Evolutionary conservation across 1,139 yeast genomes (phyloP).

Genomic region (Scheffersomyces stambukii): DNA sequence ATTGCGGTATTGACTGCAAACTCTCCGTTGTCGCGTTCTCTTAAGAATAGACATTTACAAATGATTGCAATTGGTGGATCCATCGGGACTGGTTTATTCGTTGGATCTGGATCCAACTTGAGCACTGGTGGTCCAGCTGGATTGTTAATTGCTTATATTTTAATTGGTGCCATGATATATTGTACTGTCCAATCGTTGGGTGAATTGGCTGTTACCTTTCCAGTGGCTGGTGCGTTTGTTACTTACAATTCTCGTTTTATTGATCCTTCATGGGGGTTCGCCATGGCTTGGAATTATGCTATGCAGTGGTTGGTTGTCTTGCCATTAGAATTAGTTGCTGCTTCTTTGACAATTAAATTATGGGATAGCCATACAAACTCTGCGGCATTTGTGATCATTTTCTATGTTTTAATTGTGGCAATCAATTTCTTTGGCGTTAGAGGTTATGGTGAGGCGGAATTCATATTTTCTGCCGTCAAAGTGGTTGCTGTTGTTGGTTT

Average conservation of each 20-base stretch:
- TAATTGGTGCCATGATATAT: conserved; percentile 46
- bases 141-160: conserved; percentile 57
- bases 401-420: conserved; percentile 51
- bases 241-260: conserved; percentile 60
- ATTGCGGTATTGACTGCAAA: conserved; percentile 63
- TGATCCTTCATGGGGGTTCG: conserved; percentile 74
- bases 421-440: conserved; percentile 62
- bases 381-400: conserved; percentile 69
- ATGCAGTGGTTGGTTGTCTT: conserved; percentile 68
- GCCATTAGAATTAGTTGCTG: conserved; percentile 74
- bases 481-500: conserved; percentile 64
- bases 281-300: conserved; percentile 72
- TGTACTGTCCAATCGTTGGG: conserved; percentile 70
- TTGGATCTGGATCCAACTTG: conserved; percentile 59
- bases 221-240: conserved; percentile 71
- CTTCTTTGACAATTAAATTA: conserved; percentile 63
- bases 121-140: conserved; percentile 73
- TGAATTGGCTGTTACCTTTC: conserved; percentile 68
- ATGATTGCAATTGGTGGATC: conserved; percentile 90
- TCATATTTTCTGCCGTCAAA: conserved; percentile 55
- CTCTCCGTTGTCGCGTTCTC: conserved; percentile 63
- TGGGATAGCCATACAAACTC: conserved; percentile 57
- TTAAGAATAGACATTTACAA: conserved; percentile 64
- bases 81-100: conserved; percentile 76
- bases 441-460: conserved; percentile 73